Evolutionary conservation across 768 basidiomycete species (phyloP).

Genomic region (Lepiota venenata): DNA sequence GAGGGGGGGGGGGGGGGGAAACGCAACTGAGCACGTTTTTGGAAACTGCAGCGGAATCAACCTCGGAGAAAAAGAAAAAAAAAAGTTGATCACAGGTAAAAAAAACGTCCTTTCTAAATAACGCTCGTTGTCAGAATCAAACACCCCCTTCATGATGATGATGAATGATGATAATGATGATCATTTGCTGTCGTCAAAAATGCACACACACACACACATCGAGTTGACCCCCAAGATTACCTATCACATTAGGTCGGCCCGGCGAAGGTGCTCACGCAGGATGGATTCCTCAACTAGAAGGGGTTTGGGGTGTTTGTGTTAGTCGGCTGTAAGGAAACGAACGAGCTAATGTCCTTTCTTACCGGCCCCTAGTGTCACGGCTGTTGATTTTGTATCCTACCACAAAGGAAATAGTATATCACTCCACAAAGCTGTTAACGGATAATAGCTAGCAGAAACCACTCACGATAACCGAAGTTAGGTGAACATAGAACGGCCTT

Average conservation of each 20-base stretch:
- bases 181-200: too few species aligned
- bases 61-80: too few species aligned
- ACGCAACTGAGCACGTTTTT: too few species aligned
- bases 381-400: slow-evolving; percentile 75
- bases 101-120: too few species aligned
- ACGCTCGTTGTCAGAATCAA: too few species aligned
- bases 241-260: slow-evolving; percentile 63
- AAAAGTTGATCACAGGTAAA: too few species aligned
- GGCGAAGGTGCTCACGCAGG: slow-evolving; percentile 63
- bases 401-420: not conserved
- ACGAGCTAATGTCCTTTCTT: slow-evolving; percentile 21
- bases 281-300: slow-evolving; percentile 67
- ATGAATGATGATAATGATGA: too few species aligned
- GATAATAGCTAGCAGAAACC: not conserved
- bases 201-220: too few species aligned
- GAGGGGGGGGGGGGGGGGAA: too few species aligned
- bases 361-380: slow-evolving; percentile 67
- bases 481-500: slow-evolving; percentile 67
- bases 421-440: not conserved
- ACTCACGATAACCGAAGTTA: slow-evolving; percentile 77
- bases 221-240: too few species aligned
- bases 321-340: not conserved
- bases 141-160: too few species aligned
- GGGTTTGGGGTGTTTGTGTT: slow-evolving; percentile 4
- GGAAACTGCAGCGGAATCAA: too few species aligned